Base-by-base conservation (phyloP, 2,329 filamentous ascomycete genomes). In the Beauveria medogensis region DNA sequence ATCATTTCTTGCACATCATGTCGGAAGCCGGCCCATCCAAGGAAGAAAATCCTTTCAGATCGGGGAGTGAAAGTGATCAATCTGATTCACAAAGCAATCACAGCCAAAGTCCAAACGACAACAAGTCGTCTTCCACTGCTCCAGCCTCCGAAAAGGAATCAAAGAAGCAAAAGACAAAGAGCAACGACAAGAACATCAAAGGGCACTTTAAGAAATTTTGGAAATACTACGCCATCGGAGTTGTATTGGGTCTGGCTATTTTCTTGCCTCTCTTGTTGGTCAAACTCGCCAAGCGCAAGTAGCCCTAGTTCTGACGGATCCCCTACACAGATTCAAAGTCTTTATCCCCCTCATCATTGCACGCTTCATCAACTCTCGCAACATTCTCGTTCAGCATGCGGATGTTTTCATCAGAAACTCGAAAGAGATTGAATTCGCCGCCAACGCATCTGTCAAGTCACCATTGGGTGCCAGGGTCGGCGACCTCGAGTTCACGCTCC, bases 251-350 rank as follows among this genome's bases (percentile, higher is more conserved):
- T 6, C 46, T 58, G 34, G 55, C 34, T 18, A 58, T 58, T 2
- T 6, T 58, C 18, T 12, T 58, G 22, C 55, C 55, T 12, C 55
- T 58, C 20, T 40, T 58, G 55, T 58, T 58, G 46, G 55, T 58
- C 55, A 43, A 58, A 37, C 47, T 50, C 46, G 46, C 34, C 55
- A 57, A 57, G 43, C 55, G 44, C 22, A 50, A 51, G 24, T 43
- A 24, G 46, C 34, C 34, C 18, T 22, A 10, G 24, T 10, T 43
- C 55, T 58, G 47, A 58, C 46, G n/a, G 30, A 53, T 28, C 26
- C 22, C 30, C 24, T 30, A 14, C 43, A 18, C 55, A 58, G 55
- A 34, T 58, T 58, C 55, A 58, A 50, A 28, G 55, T 51, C 12
- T 51, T 58, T 20, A 50, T 58, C 37, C 55, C 55, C 1, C 55